Conservation (phyloP, 441 rosid genomes). For the Theobroma grandiflorum region DNA sequence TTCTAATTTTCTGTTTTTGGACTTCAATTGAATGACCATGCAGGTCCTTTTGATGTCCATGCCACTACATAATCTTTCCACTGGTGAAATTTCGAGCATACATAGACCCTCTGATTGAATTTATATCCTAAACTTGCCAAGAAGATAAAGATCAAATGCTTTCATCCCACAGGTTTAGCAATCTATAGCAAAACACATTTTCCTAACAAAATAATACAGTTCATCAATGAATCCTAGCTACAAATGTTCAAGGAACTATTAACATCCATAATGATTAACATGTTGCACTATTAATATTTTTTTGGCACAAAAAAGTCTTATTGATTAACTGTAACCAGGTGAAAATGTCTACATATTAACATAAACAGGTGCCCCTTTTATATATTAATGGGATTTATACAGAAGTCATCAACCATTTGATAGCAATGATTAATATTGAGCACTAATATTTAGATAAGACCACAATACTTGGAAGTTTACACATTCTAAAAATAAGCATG, state of each 20-base stretch:
- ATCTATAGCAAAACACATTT: conserved; percentile 7
- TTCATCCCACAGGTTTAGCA: not conserved
- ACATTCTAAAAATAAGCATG: not conserved
- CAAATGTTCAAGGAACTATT: conserved; percentile 1
- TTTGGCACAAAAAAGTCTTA: not conserved
- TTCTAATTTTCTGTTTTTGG: conserved; percentile 4
- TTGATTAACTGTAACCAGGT: not conserved
- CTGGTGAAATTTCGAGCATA: not conserved
- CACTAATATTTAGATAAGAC: not conserved
- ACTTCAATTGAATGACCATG: not conserved
- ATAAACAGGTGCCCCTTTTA: not conserved
- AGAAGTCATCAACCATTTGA: not conserved
- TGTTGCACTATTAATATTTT: conserved; percentile 11
- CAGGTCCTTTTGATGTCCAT: not conserved
- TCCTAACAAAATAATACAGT: conserved; percentile 1
- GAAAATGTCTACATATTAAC: not conserved
- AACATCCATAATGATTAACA: not conserved
- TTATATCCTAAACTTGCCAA: conserved; percentile 7
- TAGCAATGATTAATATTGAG: conserved; percentile 1
- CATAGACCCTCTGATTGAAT: not conserved
- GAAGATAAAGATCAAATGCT: conserved; percentile 9
- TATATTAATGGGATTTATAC: not conserved
- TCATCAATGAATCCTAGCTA: not conserved
- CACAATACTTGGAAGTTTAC: not conserved
- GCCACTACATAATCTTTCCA: not conserved